Conservation (phyloP, 495 filamentous ascomycete species). For the Penicillium mononematosum region DNA sequence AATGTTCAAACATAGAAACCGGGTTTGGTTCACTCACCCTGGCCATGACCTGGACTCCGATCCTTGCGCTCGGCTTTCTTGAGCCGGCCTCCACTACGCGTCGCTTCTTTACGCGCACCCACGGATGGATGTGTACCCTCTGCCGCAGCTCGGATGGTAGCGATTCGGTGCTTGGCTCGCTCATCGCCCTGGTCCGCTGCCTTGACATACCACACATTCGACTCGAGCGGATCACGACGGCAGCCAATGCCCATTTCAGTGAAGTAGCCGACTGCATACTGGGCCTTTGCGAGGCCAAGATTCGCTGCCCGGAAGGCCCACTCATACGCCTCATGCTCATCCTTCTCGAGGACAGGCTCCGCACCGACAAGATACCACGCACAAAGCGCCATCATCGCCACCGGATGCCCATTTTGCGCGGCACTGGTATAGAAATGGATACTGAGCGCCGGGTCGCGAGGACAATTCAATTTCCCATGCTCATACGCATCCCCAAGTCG, state of each 20-base stretch:
- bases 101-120: constrained; percentile 22
- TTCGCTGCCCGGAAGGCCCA: constrained; percentile 89
- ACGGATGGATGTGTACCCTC: constrained; percentile 60
- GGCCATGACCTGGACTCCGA: constrained; percentile 1
- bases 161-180: constrained; percentile 79
- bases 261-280: constrained; percentile 96
- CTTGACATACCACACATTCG: constrained; percentile 97
- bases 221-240: constrained; percentile 86
- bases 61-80: constrained; percentile 20
- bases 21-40: constrained; percentile 13
- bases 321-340: constrained; percentile 94
- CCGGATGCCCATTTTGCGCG: constrained; percentile 75
- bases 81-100: constrained; percentile 13
- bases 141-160: constrained; percentile 81
- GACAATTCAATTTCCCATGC: constrained; percentile 83
- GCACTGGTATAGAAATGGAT: constrained; percentile 97
- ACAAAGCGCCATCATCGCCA: constrained; percentile 98
- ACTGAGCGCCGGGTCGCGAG: constrained; percentile 85
- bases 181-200: constrained; percentile 92
- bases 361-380: constrained; percentile 98
- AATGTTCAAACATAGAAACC: background rate
- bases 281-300: constrained; percentile 85
- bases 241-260: constrained; percentile 98
- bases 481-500: constrained; percentile 96
- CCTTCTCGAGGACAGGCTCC: constrained; percentile 87